phyloP scores from a whole-genome alignment of 805 yeast species.

The Metschnikowia proteae region DNA sequence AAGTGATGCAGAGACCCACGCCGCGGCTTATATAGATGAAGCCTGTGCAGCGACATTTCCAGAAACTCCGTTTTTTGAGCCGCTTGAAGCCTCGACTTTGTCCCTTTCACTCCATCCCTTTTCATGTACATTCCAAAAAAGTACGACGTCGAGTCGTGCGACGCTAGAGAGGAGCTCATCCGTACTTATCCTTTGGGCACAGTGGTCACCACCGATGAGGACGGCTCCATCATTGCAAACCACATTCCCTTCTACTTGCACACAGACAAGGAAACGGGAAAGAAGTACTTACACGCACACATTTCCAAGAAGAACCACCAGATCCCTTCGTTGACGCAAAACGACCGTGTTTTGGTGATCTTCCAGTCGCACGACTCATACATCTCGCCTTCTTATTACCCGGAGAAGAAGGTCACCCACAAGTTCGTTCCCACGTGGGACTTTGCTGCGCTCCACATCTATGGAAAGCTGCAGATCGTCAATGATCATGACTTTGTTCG shows the following conservation, averaged over 20 bases:
- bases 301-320: conserved; percentile 53
- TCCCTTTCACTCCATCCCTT: not conserved
- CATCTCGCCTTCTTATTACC: conserved; percentile 58
- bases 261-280: conserved; percentile 32
- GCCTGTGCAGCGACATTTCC: not conserved
- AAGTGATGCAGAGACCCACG: not conserved
- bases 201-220: conserved; percentile 38
- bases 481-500: conserved; percentile 46
- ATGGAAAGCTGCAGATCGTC: conserved; percentile 46
- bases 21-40: not conserved
- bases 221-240: conserved; percentile 45
- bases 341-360: conserved; percentile 44
- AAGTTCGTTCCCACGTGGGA: conserved; percentile 73
- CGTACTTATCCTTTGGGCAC: conserved; percentile 50
- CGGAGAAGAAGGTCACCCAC: conserved; percentile 51
- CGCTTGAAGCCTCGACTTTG: not conserved
- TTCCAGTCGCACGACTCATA: conserved; percentile 53
- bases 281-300: conserved; percentile 49
- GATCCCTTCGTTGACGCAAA: conserved; percentile 34
- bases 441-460: conserved; percentile 52
- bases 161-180: conserved; percentile 40
- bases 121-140: conserved; percentile 38
- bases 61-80: too few species aligned
- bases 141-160: conserved; percentile 32
- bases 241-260: conserved; percentile 54